Percentiles rank a stretch among this genome's conserved stretches.
phyloP scores from a whole-genome alignment of 2,329 filamentous ascomycete genomes.

The Monilinia laxa region DNA sequence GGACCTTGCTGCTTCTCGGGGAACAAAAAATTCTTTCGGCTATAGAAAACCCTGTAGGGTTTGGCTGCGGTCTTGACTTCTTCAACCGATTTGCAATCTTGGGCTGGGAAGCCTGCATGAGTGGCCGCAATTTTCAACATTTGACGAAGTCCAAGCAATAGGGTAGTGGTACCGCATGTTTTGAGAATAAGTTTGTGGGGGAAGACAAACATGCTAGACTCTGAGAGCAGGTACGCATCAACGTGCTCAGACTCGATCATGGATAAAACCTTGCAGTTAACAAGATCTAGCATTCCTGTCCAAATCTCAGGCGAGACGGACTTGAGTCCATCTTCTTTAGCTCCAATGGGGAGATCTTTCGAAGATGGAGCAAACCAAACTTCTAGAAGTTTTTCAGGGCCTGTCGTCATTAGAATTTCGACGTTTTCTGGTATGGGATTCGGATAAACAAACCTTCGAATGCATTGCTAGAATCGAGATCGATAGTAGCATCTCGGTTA shows the following conservation, averaged over 20 bases:
- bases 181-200: constrained; percentile 99
- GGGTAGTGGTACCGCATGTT: constrained; percentile 94
- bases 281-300: constrained; percentile 96
- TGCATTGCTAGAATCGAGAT: constrained; percentile 91
- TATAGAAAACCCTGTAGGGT: constrained; percentile 97
- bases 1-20: constrained; percentile 91
- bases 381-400: constrained; percentile 95
- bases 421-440: not conserved
- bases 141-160: constrained; percentile 84
- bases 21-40: constrained; percentile 96
- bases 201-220: constrained; percentile 99
- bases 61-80: constrained; percentile 75
- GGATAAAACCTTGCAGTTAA: constrained; percentile 97
- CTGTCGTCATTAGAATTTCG: constrained; percentile 45
- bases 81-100: constrained; percentile 63
- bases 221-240: constrained; percentile 93
- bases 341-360: constrained; percentile 66
- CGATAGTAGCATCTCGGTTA: constrained; percentile 90
- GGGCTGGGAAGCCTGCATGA: constrained; percentile 84
- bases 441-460: constrained; percentile 75
- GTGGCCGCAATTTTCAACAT: constrained; percentile 88
- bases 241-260: constrained; percentile 90
- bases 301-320: constrained; percentile 79
- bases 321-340: constrained; percentile 78
- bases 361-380: constrained; percentile 94